A percentile compares a stretch with the other conserved stretches of the same genome.
These are phyloP conservation scores for Colletotrichum chlorophyti DNA, from an alignment of 2,329 filamentous ascomycete genomes.

Conservation along the genomic window DNA sequence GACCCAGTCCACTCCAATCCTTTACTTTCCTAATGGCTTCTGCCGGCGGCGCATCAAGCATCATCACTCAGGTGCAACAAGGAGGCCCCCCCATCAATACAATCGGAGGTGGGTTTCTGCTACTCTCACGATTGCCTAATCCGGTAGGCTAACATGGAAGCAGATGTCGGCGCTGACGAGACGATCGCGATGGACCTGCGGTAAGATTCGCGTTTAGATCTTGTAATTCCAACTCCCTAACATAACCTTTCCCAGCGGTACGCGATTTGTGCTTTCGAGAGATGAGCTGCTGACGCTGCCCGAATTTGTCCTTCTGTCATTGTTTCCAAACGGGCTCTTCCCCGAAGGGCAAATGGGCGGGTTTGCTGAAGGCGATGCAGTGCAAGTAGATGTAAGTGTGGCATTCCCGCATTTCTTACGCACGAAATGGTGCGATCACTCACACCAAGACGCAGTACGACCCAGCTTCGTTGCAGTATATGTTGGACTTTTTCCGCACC, in stretches of 20 bases:
- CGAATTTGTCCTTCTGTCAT: constrained; percentile 95
- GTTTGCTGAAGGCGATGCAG: constrained; percentile 90
- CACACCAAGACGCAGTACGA: constrained; percentile 77
- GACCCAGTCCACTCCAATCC: constrained; percentile 86
- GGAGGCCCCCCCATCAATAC: constrained; percentile 88
- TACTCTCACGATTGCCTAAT: not conserved
- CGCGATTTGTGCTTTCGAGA: constrained; percentile 89
- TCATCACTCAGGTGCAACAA: constrained; percentile 99
- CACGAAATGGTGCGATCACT: not conserved
- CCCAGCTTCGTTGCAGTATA: constrained; percentile 94
- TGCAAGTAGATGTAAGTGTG: constrained; percentile 91
- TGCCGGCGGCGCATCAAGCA: constrained; percentile 95
- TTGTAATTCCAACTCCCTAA: not conserved
- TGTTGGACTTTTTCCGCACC: constrained; percentile 97
- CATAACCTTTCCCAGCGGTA: constrained; percentile 69
- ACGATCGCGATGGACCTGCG: constrained; percentile 93
- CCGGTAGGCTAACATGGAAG: constrained; percentile 3
- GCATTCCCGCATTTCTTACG: constrained; percentile 23
- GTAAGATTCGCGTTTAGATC: constrained; percentile 55
- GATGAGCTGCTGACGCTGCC: constrained; percentile 95
- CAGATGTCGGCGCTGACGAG: constrained; percentile 87
- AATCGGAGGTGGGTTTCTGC: constrained; percentile 72
- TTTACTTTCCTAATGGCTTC: constrained; percentile 98
- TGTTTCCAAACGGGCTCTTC: constrained; percentile 98
- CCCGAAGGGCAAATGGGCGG: constrained; percentile 95